Percentiles rank a stretch among this genome's conserved stretches.
These are phyloP conservation scores for Blastobotrys serpentis DNA, from an alignment of 1,139 yeast genomes.

Conservation along the genomic window DNA sequence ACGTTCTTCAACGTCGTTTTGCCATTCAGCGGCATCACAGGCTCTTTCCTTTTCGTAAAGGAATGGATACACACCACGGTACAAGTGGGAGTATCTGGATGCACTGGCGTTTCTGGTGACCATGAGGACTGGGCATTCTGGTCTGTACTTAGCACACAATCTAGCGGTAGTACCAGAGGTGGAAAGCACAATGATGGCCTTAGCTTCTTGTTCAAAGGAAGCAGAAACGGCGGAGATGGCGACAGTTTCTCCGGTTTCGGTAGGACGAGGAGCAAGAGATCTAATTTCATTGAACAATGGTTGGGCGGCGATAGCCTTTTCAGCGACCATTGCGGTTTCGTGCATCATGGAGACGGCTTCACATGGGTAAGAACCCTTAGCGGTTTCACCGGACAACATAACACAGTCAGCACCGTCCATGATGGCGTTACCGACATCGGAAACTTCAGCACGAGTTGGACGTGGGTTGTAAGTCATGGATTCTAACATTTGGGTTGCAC, in stretches of 20 bases:
- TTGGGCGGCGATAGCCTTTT: constrained; percentile 91
- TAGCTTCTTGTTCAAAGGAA: constrained; percentile 92
- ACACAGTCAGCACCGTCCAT: constrained; percentile 99
- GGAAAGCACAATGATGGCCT: constrained; percentile 93
- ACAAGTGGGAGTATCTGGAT: constrained; percentile 93
- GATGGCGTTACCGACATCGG: constrained; percentile 98
- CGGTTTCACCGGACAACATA: constrained; percentile 99
- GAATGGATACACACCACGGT: constrained; percentile 98
- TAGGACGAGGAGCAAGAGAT: constrained; percentile 80
- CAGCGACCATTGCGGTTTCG: constrained; percentile 94
- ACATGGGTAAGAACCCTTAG: constrained; percentile 97
- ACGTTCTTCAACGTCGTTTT: constrained; percentile 93
- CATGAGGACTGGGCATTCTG: constrained; percentile 96
- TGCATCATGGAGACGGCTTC: constrained; percentile 99
- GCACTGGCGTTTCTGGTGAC: constrained; percentile 92
- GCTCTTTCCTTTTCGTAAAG: constrained; percentile 66
- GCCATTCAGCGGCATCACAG: constrained; percentile 69
- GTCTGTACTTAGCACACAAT: constrained; percentile 95
- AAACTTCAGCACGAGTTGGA: constrained; percentile 99
- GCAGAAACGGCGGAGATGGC: constrained; percentile 97
- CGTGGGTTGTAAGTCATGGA: constrained; percentile 99
- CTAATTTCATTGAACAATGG: constrained; percentile 88
- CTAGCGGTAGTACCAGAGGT: constrained; percentile 96
- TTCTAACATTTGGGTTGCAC: constrained; percentile 99
- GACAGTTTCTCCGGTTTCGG: constrained; percentile 93